phyloP scores from a whole-genome alignment of 2,329 filamentous ascomycete genomes.

The Fusarium tanahbumbuense region DNA sequence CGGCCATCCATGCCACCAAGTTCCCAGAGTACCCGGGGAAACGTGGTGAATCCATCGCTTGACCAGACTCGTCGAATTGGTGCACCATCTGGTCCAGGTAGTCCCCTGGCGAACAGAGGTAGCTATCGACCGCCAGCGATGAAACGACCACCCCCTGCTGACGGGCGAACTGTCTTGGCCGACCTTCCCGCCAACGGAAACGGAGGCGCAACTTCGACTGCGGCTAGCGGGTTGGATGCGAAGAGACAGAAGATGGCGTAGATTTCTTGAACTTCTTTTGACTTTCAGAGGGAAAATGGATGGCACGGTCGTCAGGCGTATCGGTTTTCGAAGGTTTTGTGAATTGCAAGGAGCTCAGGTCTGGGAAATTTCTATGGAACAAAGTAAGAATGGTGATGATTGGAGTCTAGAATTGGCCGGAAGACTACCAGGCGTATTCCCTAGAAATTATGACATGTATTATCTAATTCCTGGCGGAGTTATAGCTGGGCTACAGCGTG shows the following conservation, averaged over 20 bases:
- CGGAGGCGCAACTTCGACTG: slow-evolving; percentile 34
- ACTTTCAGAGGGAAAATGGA: slow-evolving; percentile 3
- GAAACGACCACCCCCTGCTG: slow-evolving; percentile 60
- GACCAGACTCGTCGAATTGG: slow-evolving; percentile 69
- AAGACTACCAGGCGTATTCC: not conserved
- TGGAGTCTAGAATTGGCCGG: slow-evolving; percentile 8
- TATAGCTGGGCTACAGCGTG: not conserved
- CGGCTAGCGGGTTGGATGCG: slow-evolving; percentile 54
- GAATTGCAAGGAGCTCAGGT: slow-evolving; percentile 37
- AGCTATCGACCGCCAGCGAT: slow-evolving; percentile 70
- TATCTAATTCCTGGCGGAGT: not conserved
- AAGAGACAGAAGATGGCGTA: slow-evolving; percentile 65
- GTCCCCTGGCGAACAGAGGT: slow-evolving; percentile 68
- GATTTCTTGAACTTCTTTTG: slow-evolving; percentile 8
- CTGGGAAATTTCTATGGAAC: slow-evolving; percentile 31
- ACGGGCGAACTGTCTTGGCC: slow-evolving; percentile 59
- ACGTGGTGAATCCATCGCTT: slow-evolving; percentile 64
- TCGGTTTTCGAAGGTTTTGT: slow-evolving; percentile 13
- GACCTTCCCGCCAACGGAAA: slow-evolving; percentile 63
- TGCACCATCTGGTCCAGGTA: slow-evolving; percentile 64
- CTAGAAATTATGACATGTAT: slow-evolving; percentile 16
- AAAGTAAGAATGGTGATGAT: slow-evolving; percentile 15
- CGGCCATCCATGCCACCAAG: slow-evolving; percentile 45
- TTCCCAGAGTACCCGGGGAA: slow-evolving; percentile 51
- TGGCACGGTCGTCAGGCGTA: slow-evolving; percentile 35